These are phyloP conservation scores for Leonotis leonurus DNA, from an alignment of 257 asterid species.

Conservation along the genomic window DNA sequence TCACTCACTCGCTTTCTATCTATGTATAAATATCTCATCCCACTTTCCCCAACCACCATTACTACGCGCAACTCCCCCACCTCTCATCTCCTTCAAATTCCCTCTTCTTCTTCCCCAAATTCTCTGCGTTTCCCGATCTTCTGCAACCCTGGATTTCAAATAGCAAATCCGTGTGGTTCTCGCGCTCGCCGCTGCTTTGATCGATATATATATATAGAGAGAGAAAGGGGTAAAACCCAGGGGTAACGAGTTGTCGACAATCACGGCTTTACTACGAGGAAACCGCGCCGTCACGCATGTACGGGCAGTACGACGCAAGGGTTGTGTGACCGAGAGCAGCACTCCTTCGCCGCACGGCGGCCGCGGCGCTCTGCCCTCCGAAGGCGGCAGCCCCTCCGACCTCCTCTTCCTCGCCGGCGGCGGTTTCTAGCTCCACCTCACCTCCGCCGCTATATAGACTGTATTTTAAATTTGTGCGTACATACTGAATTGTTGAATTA, in stretches of 20 bases:
- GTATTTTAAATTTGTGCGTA: too few species aligned
- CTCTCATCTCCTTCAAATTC: background rate
- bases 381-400: slow-evolving; percentile 99
- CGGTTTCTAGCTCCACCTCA: slow-evolving; percentile 32
- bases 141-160: slow-evolving; percentile 21
- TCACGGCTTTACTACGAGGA: slow-evolving; percentile 75
- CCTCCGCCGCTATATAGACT: background rate
- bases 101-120: background rate
- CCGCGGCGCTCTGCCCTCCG: slow-evolving; percentile 93
- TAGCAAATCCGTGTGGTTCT: background rate
- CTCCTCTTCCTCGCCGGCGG: slow-evolving; percentile 99
- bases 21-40: background rate
- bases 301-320: slow-evolving; percentile 69
- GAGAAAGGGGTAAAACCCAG: slow-evolving; percentile 48
- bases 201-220: too few species aligned
- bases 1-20: background rate
- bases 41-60: background rate
- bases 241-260: slow-evolving; percentile 47
- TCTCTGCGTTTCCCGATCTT: background rate
- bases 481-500: too few species aligned
- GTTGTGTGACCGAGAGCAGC: slow-evolving; percentile 57
- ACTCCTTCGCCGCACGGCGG: slow-evolving; percentile 99
- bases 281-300: slow-evolving; percentile 48
- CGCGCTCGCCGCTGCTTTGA: too few species aligned
- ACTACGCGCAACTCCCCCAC: background rate